Conservation (phyloP, 495 filamentous ascomycete genomes). For the Staphylotrichum tortipilum region DNA sequence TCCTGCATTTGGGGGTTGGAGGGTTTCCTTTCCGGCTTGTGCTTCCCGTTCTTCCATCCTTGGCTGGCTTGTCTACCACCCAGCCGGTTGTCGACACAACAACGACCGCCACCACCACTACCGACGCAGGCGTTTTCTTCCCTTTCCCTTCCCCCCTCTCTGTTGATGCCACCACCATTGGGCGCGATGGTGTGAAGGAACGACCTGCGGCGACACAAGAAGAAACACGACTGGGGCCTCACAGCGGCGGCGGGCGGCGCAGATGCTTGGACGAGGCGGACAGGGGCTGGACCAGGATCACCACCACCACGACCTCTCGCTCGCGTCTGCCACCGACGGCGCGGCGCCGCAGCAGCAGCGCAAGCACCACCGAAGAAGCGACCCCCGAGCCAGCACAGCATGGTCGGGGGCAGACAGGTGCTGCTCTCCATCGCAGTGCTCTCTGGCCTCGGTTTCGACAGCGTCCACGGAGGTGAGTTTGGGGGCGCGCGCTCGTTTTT, state of each 20-base stretch:
- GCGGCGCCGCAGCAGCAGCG: not conserved
- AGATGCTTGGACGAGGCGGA: slow-evolving; percentile 10
- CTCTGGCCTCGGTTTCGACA: slow-evolving; percentile 18
- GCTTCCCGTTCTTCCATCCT: no score
- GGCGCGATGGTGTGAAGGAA: slow-evolving; percentile 15
- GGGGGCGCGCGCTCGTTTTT: no score
- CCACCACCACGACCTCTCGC: no score
- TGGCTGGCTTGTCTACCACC: no score
- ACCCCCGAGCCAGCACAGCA: slow-evolving; percentile 12
- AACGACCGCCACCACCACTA: no score
- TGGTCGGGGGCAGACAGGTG: slow-evolving; percentile 22
- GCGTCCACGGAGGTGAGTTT: slow-evolving; percentile 21
- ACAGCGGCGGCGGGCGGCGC: no score
- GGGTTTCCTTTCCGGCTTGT: no score
- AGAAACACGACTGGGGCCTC: no score
- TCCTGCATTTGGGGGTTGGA: no score
- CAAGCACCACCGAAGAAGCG: not conserved
- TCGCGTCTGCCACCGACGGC: no score
- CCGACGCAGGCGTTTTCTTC: not conserved
- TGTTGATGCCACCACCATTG: slow-evolving; percentile 7
- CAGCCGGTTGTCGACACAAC: no score
- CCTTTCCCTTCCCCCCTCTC: not conserved
- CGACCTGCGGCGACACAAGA: no score
- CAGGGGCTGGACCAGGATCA: slow-evolving; percentile 5
- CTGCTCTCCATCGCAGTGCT: slow-evolving; percentile 28